Evolutionary conservation across 495 filamentous ascomycete genomes (phyloP), one percentile per base, ranked within the genome.

Genomic region (Neurospora discreta): DNA sequence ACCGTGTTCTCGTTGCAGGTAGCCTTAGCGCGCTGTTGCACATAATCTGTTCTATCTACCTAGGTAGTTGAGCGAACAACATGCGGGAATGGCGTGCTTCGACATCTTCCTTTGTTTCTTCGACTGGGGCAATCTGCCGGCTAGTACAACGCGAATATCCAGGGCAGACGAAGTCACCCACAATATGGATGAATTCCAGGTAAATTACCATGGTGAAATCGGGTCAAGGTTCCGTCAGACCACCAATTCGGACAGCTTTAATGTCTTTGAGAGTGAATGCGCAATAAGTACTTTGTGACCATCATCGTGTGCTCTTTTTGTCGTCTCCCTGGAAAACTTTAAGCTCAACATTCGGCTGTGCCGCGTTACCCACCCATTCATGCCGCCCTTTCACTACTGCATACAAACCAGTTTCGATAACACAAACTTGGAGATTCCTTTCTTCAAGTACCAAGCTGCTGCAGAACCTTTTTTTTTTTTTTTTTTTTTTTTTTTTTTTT

Each of bases 151-250:
- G 60, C n/a, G 18, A 69, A 16, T 26, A 44, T 43, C 44, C 20
- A 16, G 67, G 41, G 68, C 39, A 33, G 41, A 18, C 39, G 38
- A 60, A 30, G 16, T 38, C 36, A 26, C 39, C n/a, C 43, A 60
- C 71, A 72, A 72, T 72, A 18, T 72, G 71, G 71, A 69, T 69
- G 40, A 70, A 70, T 70, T 60, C 40, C 26, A 60, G 13, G n/a
- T 18, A 70, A 58, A 46, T 15, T 39, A 42, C 30, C 33, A 52
- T n/a, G 41, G 6, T 23, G n/a, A 46, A 42, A 44, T 13, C 16
- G 20, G 41, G 69, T 26, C 39, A 33, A 33, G 69, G 41, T 52
- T 30, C 9, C 11, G 33, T 16, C 69, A 26, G 41, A 60, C 18
- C 1, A 38, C 38, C 38, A 38, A 5, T 60, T 38, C 13, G 11